Evolutionary conservation across 2,329 filamentous ascomycete species (phyloP), one percentile per base, ranked within the genome.

Genomic region (Grosmannia penicillata): DNA sequence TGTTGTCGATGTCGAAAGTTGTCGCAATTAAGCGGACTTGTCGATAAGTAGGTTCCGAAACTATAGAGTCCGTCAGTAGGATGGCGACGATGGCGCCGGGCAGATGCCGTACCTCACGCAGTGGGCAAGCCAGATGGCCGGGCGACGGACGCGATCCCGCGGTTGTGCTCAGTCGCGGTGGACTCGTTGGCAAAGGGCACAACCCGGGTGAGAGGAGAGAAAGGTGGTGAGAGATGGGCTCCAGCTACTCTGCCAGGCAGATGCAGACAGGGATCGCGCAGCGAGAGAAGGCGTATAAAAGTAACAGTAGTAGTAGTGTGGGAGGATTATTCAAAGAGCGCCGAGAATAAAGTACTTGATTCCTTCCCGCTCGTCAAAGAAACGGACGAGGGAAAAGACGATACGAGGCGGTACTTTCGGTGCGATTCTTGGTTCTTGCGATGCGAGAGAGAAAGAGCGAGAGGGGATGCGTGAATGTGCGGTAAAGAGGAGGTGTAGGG

Each of bases 71-170:
- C 10, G 42, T 44, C 21, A 44, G 44, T 18, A 9, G 31, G 14
- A 33, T 24, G 14, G 6, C 11, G 14, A 24, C 6, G 21, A 7
- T 11, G 10, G 7, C 10, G 9, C 27, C n/a, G n/a, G n/a, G n/a
- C n/a, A n/a, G n/a, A n/a, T n/a, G n/a, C n/a, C n/a, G 49, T 58
- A 85, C 81, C 79, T 86, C 78, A 78, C 78, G 78, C 78, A 84
- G 76, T 71, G 76, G 71, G 76, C 78, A 80, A 82, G 77, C 78
- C 75, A 77, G 74, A 70, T 72, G 75, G 79, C 78, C 79, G 79
- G 81, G 79, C 77, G 51, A 54, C 37, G 31, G 40, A 47, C 46
- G 55, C 46, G 49, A 51, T 48, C 43, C 52, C 54, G 51, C 52
- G 45, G 55, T 64, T 53, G 61, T 62, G 53, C 60, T 67, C 68